Base-by-base conservation (phyloP, 2,329 filamentous ascomycete species). In the Macrophomina tecta region DNA sequence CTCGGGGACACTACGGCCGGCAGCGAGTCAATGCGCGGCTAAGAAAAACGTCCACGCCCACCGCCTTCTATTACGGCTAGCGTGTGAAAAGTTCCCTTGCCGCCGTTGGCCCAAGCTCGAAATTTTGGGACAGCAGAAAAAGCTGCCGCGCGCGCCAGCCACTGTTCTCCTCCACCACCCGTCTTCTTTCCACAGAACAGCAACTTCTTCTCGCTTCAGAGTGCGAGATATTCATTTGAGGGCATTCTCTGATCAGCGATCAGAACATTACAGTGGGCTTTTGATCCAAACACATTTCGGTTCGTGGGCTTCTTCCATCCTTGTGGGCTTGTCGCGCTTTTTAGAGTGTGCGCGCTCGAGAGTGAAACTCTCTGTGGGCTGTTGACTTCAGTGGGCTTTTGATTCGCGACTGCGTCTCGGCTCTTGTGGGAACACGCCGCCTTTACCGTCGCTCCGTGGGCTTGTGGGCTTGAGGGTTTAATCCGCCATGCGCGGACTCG, bases 391-490 rank as follows among this genome's bases (percentile, higher is more conserved):
- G 77, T 76, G 67, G 68, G 69, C 73, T 73, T 72, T 69, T 69
- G 68, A 67, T 42, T 32, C 38, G 49, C 69, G 63, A 69, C 64
- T 62, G 46, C 73, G 78, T 80, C 80, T 81, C 76, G 81, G 82
- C 81, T 69, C 76, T 81, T 84, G 82, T 83, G 82, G 82, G 82
- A 83, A 84, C 82, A 82, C 82, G 69, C 68, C 71, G 82, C 82
- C 82, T 80, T 77, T 80, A 79, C 75, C 70, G 70, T 71, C 73
- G 77, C 74, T 77, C 77, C 80, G 80, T 82, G 80, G 80, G 81
- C 81, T 78, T 77, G 77, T 78, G 77, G 79, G 80, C 77, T 78
- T 78, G 64, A 70, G 69, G 73, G 71, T 71, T 73, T 58, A 67
- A 42, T 73, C 69, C 73, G 73, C 69, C 69, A 72, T 70, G 77